Evolutionary conservation across 768 basidiomycete genomes (phyloP), one percentile per base, ranked within the genome.

Genomic region (Boletus edulis): DNA sequence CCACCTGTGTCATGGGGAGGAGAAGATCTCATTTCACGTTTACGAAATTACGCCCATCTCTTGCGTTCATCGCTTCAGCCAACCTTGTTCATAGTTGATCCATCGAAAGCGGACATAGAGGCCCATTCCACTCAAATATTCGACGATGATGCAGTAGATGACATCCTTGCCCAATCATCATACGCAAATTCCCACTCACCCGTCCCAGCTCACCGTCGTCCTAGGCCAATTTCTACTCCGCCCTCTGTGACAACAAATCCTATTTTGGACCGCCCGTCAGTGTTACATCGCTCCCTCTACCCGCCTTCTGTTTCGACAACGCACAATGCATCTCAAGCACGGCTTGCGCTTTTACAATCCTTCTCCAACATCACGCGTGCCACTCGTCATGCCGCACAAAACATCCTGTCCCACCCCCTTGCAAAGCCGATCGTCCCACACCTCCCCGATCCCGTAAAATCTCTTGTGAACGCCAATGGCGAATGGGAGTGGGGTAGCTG

Each of bases 371-470:
- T 99, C 56, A 98, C 97, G 0, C 83, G 91, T 46, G 89, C 91
- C 15, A 95, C 96, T 0, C 85, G 92, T 9, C 90, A 94, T 70
- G 91, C 95, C 0, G 94, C 96, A 0, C 93, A 97, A 66, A 91
- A 94, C 62, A 92, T 98, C 15, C 78, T 98, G 10, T 94, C 94
- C 0, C 96, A 98, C 66, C 95, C 96, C 0, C 82, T 98, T 27
- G 95, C 96, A 3, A 94, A 95, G 67, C 94, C 97, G 12, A 94
- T 98, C 47, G 81, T 98, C 0, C 96, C 96, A 5, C 95, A 98
- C 67, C 82, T 99, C 13, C 97, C 97, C 0, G 93, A 97, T 60
- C 94, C 96, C 0, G 93, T 98, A 41, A 83, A 82, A 60, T 93
- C 89, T 54, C 80, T 98, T 45, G 94, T 97, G 2, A 90, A 86